Evolutionary conservation across 116 monocot species (phyloP), one percentile per base, ranked within the genome.

Genomic region (Papilionanthe hybrid): DNA sequence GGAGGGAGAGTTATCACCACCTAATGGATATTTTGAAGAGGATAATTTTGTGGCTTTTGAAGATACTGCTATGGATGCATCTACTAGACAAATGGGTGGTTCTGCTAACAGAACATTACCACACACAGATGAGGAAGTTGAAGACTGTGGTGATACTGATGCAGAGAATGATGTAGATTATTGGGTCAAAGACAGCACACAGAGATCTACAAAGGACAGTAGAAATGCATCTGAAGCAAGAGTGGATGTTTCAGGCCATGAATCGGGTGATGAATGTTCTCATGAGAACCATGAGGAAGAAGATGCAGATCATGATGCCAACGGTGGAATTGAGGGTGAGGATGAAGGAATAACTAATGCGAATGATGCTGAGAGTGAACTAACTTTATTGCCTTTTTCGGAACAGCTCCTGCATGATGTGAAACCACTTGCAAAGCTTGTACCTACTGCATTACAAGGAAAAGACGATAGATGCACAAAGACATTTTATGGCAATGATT

Each of bases 401-500:
- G 99, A 99, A 67, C 87, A 89, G 53, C 85, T 86, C 73, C 68
- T 87, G 47, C 75, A 85, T 77, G 84, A 83, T 7, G 95, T 83
- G 12, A 94, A 95, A 79, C 99, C 99, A 41, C 91, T 99, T 73
- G 81, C 93, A 63, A 95, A 92, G 77, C 79, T 89, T 87, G 90
- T 99, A 10, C 91, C 93, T 69, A 77, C 87, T 44, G 30, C 83
- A 28, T 80, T 88, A 53, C 82, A 79, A 80, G 91, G 86, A 55
- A 87, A 83, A 78, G 87, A 91, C 25, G 89, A 91, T 44, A 90
- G 88, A 77, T 75, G 53, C 11, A 90, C 89, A 28, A 78, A 78
- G 8, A 88, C 93, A 11, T 99, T 99, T 71, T 99, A 95, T 77
- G 99, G 95, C 42, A 99, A 99, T 90, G 95, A 99, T 82, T 93